Conservation (phyloP, 2,329 filamentous ascomycete genomes). For the Didymella exigua region DNA sequence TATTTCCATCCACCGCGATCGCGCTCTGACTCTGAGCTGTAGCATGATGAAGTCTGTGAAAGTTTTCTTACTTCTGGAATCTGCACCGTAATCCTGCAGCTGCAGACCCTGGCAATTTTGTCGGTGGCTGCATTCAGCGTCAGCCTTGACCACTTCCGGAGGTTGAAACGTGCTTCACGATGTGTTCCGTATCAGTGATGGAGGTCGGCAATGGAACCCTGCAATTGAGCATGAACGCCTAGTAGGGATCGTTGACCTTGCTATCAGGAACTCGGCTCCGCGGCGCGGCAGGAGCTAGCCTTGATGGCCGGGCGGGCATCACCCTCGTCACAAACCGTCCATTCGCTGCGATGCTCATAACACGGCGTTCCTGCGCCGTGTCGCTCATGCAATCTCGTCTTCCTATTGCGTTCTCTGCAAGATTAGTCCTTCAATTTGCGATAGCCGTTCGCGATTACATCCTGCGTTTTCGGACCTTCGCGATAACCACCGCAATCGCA, state of each 20-base stretch:
- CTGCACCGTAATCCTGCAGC: background rate
- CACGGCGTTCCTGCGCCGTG: constrained; percentile 3
- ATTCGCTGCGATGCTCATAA: constrained; percentile 6
- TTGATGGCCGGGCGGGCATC: constrained; percentile 15
- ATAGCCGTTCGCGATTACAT: constrained; percentile 11
- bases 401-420: background rate
- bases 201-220: constrained; percentile 9
- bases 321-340: constrained; percentile 10
- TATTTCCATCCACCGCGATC: background rate
- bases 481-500: constrained; percentile 6
- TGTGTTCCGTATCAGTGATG: background rate
- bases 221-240: constrained; percentile 2
- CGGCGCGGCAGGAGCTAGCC: constrained; percentile 8
- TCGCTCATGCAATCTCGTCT: background rate
- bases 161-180: constrained; percentile 11
- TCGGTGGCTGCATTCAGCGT: constrained; percentile 7
- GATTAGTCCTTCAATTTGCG: background rate
- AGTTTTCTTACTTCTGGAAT: background rate
- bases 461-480: constrained; percentile 1
- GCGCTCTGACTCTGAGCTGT: constrained; percentile 5
- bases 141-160: constrained; percentile 1
- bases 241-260: constrained; percentile 14
- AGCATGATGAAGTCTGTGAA: background rate
- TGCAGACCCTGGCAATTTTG: constrained; percentile 2
- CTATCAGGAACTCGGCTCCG: constrained; percentile 6